Base-by-base conservation (phyloP, 345 rosid species). In the Bruguiera parviflora region DNA sequence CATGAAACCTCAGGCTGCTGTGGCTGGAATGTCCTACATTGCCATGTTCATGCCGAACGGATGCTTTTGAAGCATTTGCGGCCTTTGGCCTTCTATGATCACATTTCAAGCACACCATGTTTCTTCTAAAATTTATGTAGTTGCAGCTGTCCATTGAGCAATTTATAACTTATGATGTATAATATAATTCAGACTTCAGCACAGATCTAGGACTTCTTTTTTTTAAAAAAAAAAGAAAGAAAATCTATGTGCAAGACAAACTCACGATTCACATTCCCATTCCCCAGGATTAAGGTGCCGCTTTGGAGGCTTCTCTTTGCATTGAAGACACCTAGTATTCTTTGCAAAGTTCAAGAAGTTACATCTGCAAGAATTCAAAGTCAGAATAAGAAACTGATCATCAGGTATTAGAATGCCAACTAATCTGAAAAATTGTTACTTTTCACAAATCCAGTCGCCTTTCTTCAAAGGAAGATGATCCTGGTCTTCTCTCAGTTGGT, bases 231-330 rank as follows among this genome's bases (percentile, higher is more conserved):
- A 62, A n/a, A 55, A 46, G 13, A 58, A 37, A 27, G 65, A 21
- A 57, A 64, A 15, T 58, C 25, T 13, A 25, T 18, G 49, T 7
- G 51, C 58, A 63, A 58, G 32, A 69, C 22, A 55, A 24, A 86
- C 98, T 88, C 76, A 89, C 96, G 98, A 93, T 68, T 86, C 85
- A 65, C 98, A 93, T 71, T 93, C 96, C 98, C 98, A 93, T 63
- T 93, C 97, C 73, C 98, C 97, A 0, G 91, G 92, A 84, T 87
- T 89, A 75, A 94, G 88, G 35, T 80, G 88, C 66, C 96, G 85
- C 73, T 76, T 79, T 25, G 83, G 83, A 73, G 97, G 98, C 61
- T 84, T 91, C 68, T 85, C 97, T 77, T 80, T 80, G 82, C 97
- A 94, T 66, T 71, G 84, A 65, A 84, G 75, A 73, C 98, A 94